These are phyloP conservation scores for Picochlorum sp. DNA, from an alignment of 139 green algal genomes.

Conservation along the genomic window DNA sequence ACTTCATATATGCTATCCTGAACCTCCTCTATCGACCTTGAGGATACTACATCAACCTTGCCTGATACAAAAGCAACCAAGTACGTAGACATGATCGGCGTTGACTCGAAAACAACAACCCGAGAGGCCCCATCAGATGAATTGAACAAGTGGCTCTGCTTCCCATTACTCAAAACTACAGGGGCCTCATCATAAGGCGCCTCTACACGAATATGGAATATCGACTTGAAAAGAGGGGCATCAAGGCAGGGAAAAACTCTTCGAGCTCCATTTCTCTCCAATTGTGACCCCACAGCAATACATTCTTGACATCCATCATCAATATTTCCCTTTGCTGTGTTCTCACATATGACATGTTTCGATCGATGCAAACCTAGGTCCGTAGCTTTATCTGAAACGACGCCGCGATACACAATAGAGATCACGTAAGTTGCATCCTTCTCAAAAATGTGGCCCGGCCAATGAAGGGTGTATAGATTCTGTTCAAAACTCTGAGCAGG, in stretches of 20 bases:
- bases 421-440: too few relatives aligned
- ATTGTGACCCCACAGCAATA: too few relatives aligned
- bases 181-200: background rate
- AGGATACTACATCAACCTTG: background rate
- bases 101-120: conserved; percentile 5
- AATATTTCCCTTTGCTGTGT: too few relatives aligned
- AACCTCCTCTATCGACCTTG: background rate
- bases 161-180: background rate
- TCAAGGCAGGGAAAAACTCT: conserved; percentile 9
- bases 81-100: conserved; percentile 5
- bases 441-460: too few relatives aligned
- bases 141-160: background rate
- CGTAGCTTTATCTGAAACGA: too few relatives aligned
- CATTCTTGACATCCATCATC: too few relatives aligned
- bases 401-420: too few relatives aligned
- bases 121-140: background rate
- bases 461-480: too few relatives aligned
- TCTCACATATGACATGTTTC: too few relatives aligned
- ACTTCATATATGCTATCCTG: background rate
- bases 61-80: conserved; percentile 4
- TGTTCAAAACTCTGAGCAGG: too few relatives aligned
- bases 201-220: conserved; percentile 5
- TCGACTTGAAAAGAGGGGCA: background rate
- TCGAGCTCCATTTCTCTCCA: conserved; percentile 5
- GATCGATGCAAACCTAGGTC: too few relatives aligned